Base-by-base conservation (phyloP, 139 green algal species). In the Picochlorum sp. region DNA sequence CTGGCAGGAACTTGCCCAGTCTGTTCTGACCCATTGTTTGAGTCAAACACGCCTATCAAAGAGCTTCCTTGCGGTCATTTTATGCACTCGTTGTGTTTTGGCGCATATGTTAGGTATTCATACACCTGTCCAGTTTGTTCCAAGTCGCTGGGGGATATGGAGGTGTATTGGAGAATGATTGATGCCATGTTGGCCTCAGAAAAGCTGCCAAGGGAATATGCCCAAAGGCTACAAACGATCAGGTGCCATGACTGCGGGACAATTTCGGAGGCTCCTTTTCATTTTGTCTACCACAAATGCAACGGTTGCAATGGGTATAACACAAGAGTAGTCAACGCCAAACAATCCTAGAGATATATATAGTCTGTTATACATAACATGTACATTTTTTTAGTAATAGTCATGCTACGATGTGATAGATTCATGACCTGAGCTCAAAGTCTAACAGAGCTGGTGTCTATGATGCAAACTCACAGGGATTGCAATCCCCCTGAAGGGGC, bases 221-320 rank as follows among this genome's bases (percentile, higher is more conserved):
- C 68, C 2, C 49, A 43, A 10, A 67, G 73, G 18, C 80, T 30
- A 54, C 90, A 98, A 79, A 43, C 67, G 7, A 74, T 97, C n/a
- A 69, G 89, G 50, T 98, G 91, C 77, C 90, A 97, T 65, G 91
- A 98, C 63, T 98, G 91, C 66, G 79, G 72, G 13, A 56, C 16
- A 13, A 63, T 58, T 6, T 71, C 77, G 47, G 63, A 79, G 33
- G 83, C 81, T 14, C 64, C 78, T 1, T 98, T 92, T 57, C 91
- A 97, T 58, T 97, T 91, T 78, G 88, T 96, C 12, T 96, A 97
- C 75, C 90, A 97, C 74, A 83, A 86, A 22, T 97, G 90, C 69
- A 45, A 55, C 0, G 45, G 73, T 36, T 97, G 90, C 66, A 55
- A 61, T 16, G 94, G 84, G 5, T 97, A 97, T 83, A 97, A 97